Conservation (phyloP, 2,329 filamentous ascomycete species). For the Eutypella sp. region DNA sequence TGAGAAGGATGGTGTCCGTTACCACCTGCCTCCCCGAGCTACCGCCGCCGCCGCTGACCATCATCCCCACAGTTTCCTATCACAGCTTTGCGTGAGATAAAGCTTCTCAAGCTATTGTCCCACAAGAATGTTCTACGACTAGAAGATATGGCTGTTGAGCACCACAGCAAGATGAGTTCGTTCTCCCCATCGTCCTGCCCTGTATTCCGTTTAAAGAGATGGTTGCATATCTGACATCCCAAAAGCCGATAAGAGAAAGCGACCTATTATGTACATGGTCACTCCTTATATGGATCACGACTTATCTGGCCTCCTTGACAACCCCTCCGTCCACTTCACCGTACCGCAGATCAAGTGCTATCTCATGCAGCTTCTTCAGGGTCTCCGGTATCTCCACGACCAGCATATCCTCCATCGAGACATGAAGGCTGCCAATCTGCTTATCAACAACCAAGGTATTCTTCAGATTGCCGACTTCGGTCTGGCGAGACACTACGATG, state of each 20-base stretch:
- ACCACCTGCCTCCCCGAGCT: neutral
- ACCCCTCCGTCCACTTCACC: conserved; percentile 81
- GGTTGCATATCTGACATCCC: conserved; percentile 20
- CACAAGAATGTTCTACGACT: conserved; percentile 83
- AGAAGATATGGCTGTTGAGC: conserved; percentile 95
- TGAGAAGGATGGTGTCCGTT: conserved; percentile 84
- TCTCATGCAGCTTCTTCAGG: conserved; percentile 86
- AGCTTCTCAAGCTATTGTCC: conserved; percentile 90
- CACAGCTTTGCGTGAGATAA: conserved; percentile 94
- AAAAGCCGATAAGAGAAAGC: conserved; percentile 69
- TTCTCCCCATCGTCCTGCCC: conserved; percentile 3
- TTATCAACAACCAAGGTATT: conserved; percentile 91
- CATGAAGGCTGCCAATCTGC: conserved; percentile 97
- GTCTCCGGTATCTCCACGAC: conserved; percentile 84
- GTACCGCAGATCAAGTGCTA: conserved; percentile 97
- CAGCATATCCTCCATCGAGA: conserved; percentile 89
- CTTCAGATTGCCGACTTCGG: conserved; percentile 98
- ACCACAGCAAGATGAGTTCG: conserved; percentile 35
- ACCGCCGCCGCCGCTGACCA: conserved; percentile 11
- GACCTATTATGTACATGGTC: conserved; percentile 95
- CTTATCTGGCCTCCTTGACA: conserved; percentile 92
- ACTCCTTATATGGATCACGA: conserved; percentile 99
- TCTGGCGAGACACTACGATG: conserved; percentile 88
- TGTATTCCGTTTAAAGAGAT: conserved; percentile 1
- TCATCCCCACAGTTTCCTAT: conserved; percentile 71